Conservation (phyloP, 352 stramenopile genomes). For the Aphanomyces euteiches region DNA sequence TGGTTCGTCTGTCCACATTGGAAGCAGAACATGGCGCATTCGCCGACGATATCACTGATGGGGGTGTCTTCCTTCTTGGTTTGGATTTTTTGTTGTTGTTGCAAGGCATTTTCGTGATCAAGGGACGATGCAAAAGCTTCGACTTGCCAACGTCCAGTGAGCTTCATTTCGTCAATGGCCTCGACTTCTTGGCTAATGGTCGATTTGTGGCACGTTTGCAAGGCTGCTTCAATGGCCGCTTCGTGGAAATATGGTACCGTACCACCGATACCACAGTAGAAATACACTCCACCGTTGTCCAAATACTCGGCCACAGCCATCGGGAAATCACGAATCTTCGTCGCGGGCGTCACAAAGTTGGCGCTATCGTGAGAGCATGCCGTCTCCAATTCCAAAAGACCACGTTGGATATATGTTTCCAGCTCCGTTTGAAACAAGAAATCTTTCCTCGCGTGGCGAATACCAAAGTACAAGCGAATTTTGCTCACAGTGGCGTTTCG, state of each 20-base stretch:
- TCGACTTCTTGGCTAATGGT: conserved; percentile 4
- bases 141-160: conserved; percentile 23
- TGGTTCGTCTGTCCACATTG: conserved; percentile 70
- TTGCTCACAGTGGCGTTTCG: conserved; percentile 49
- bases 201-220: conserved; percentile 12
- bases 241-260: conserved; percentile 27
- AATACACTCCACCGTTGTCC: conserved; percentile 28
- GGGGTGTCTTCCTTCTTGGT: conserved; percentile 26
- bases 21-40: conserved; percentile 65
- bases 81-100: conserved; percentile 16
- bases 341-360: conserved; percentile 26
- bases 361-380: conserved; percentile 25
- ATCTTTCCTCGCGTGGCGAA: conserved; percentile 89
- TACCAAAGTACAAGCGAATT: conserved; percentile 93
- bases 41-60: conserved; percentile 29
- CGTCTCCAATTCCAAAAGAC: conserved; percentile 44
- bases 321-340: conserved; percentile 15
- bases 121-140: conserved; percentile 20
- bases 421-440: conserved; percentile 95
- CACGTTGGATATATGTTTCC: conserved; percentile 76
- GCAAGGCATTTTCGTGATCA: conserved; percentile 29
- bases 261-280: conserved; percentile 30
- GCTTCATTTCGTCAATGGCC: conserved; percentile 20
- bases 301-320: conserved; percentile 22
- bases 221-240: conserved; percentile 15